These are phyloP conservation scores for Mallotus japonicus DNA, from an alignment of 441 rosid species.

Conservation along the genomic window DNA sequence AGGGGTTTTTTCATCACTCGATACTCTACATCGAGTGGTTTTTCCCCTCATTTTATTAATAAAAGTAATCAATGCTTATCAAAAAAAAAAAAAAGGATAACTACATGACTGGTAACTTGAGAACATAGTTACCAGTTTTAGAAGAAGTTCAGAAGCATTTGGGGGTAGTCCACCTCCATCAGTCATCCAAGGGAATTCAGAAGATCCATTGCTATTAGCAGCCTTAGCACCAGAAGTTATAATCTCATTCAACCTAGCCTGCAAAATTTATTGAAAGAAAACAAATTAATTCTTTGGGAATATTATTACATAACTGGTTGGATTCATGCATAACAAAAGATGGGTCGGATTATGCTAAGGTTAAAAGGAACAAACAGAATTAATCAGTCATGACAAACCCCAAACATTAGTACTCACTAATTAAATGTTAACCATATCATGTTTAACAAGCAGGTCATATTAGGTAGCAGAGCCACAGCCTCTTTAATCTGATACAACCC, in stretches of 20 bases:
- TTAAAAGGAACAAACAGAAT: background rate
- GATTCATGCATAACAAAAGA: background rate
- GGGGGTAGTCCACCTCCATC: constrained; percentile 98
- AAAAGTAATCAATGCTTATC: too few relatives aligned
- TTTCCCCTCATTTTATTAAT: too few relatives aligned
- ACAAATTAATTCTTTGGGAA: constrained; percentile 2
- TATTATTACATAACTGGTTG: background rate
- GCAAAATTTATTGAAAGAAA: constrained; percentile 27
- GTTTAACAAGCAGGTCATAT: background rate
- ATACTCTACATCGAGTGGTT: too few relatives aligned
- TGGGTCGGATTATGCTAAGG: background rate
- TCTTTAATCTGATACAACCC: background rate
- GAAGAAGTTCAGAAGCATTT: constrained; percentile 83
- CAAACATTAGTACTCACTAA: background rate
- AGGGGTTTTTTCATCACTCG: too few relatives aligned
- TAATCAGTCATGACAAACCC: background rate
- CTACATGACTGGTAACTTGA: background rate
- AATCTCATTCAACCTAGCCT: constrained; percentile 94
- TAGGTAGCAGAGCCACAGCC: background rate
- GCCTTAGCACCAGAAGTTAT: constrained; percentile 62
- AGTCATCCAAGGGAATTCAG: constrained; percentile 91
- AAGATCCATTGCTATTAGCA: constrained; percentile 44
- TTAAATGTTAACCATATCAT: background rate
- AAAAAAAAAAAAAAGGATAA: background rate
- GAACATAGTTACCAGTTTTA: constrained; percentile 53